These are phyloP conservation scores for Cyclanthera cordifolia DNA, from an alignment of 306 rosid genomes.

Conservation along the genomic window DNA sequence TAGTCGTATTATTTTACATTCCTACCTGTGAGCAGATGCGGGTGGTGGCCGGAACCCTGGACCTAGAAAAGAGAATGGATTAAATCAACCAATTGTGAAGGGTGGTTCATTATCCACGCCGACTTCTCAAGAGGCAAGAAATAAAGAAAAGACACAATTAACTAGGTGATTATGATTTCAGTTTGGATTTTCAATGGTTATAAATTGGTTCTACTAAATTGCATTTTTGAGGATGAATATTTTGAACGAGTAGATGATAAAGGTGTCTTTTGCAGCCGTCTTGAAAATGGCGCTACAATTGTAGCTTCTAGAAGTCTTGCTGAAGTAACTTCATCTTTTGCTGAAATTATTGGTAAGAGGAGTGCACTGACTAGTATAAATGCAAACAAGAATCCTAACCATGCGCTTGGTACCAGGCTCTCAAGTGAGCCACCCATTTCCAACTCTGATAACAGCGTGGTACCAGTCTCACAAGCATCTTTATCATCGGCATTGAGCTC, in stretches of 20 bases:
- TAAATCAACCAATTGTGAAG: slow-evolving; percentile 51
- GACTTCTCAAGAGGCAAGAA: slow-evolving; percentile 45
- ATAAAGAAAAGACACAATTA: slow-evolving; percentile 41
- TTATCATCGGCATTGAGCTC: slow-evolving; percentile 33
- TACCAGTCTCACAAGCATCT: slow-evolving; percentile 28
- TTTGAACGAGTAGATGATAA: slow-evolving; percentile 15
- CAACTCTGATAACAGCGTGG: slow-evolving; percentile 26
- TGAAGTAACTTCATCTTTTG: no score
- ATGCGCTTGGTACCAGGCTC: slow-evolving; percentile 29
- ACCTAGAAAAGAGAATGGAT: slow-evolving; percentile 55
- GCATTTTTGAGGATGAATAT: neutral
- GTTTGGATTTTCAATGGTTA: neutral
- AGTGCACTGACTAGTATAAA: neutral
- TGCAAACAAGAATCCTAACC: slow-evolving; percentile 27
- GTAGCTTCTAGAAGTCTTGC: neutral
- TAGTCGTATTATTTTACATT: slow-evolving; percentile 5
- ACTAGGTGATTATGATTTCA: slow-evolving; percentile 35
- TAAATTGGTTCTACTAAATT: neutral
- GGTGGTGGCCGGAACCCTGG: slow-evolving; percentile 54
- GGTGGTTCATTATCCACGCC: slow-evolving; percentile 27
- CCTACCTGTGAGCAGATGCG: slow-evolving; percentile 34
- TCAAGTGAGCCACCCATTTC: slow-evolving; percentile 22
- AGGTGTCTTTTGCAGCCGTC: slow-evolving; percentile 43
- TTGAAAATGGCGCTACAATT: slow-evolving; percentile 40
- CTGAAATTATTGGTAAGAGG: no score